Conservation (phyloP, 1,284 basidiomycete genomes). For the Cerioporus squamosus region DNA sequence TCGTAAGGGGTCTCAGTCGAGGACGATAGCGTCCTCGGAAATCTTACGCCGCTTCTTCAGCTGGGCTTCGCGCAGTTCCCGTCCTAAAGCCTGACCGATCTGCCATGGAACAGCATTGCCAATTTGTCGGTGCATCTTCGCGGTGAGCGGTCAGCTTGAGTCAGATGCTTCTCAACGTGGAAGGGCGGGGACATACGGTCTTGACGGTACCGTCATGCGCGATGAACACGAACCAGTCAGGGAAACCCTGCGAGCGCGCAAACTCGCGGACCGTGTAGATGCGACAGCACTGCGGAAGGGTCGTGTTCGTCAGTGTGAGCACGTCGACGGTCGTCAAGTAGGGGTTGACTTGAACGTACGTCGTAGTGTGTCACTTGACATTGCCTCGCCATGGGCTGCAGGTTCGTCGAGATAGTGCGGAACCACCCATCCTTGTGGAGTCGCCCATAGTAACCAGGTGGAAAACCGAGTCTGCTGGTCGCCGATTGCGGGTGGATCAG, state of each 20-base stretch:
- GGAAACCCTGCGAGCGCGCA: slow-evolving; percentile 78
- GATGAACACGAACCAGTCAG: slow-evolving; percentile 68
- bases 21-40: too few species aligned
- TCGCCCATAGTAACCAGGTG: slow-evolving; percentile 63
- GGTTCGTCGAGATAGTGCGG: slow-evolving; percentile 73
- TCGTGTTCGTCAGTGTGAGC: neutral
- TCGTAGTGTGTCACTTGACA: slow-evolving; percentile 65
- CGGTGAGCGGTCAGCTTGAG: too few species aligned
- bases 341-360: slow-evolving; percentile 38
- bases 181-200: slow-evolving; percentile 50
- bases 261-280: slow-evolving; percentile 74
- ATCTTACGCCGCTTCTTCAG: too few species aligned
- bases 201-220: slow-evolving; percentile 53
- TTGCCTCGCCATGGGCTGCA: slow-evolving; percentile 77
- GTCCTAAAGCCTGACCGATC: slow-evolving; percentile 62
- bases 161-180: too few species aligned
- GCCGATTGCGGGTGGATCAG: slow-evolving; percentile 59
- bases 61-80: slow-evolving; percentile 49
- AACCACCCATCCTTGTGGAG: slow-evolving; percentile 59
- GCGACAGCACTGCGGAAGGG: slow-evolving; percentile 53
- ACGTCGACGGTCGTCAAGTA: neutral
- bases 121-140: slow-evolving; percentile 75
- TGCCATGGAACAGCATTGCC: slow-evolving; percentile 78
- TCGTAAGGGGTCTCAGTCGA: too few species aligned
- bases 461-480: slow-evolving; percentile 51